phyloP scores from a whole-genome alignment of 352 stramenopile species.

The Phytopythium sindhum region DNA sequence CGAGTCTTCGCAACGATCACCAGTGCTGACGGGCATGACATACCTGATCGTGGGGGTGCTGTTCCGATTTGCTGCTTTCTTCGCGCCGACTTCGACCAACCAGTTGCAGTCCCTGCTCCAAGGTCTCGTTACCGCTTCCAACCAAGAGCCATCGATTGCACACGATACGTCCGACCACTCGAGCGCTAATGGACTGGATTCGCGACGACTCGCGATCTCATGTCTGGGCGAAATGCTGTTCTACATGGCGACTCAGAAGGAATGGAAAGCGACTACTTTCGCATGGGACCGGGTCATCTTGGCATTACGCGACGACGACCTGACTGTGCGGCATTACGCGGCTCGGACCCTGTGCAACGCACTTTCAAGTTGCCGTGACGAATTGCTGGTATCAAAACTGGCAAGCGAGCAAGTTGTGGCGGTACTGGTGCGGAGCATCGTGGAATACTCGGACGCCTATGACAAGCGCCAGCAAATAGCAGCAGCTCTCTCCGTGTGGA shows the following conservation, averaged over 20 bases:
- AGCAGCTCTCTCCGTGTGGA: slow-evolving; percentile 20
- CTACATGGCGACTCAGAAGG: slow-evolving; percentile 63
- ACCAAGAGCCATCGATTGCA: background rate
- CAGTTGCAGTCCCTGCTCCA: slow-evolving; percentile 48
- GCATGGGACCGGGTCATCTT: slow-evolving; percentile 32
- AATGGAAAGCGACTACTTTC: slow-evolving; percentile 29
- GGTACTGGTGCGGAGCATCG: slow-evolving; percentile 25
- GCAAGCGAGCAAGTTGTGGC: slow-evolving; percentile 43
- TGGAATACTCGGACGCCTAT: slow-evolving; percentile 15
- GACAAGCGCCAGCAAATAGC: background rate
- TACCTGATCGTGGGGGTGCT: slow-evolving; percentile 63
- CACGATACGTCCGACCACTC: too few relatives aligned
- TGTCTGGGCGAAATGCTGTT: slow-evolving; percentile 75
- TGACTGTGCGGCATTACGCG: slow-evolving; percentile 50
- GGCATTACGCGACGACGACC: slow-evolving; percentile 36
- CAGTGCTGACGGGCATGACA: slow-evolving; percentile 33
- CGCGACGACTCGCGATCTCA: slow-evolving; percentile 31
- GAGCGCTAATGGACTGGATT: slow-evolving; percentile 5
- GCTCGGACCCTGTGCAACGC: slow-evolving; percentile 60
- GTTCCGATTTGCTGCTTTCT: slow-evolving; percentile 71
- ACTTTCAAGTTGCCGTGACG: slow-evolving; percentile 35
- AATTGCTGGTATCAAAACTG: slow-evolving; percentile 26
- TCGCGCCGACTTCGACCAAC: slow-evolving; percentile 53
- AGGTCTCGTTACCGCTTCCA: slow-evolving; percentile 24
- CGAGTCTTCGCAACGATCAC: background rate